A percentile compares a stretch with the other conserved stretches of the same genome.
Conservation (phyloP, 768 basidiomycete species). For the Boletus subparvulus region DNA sequence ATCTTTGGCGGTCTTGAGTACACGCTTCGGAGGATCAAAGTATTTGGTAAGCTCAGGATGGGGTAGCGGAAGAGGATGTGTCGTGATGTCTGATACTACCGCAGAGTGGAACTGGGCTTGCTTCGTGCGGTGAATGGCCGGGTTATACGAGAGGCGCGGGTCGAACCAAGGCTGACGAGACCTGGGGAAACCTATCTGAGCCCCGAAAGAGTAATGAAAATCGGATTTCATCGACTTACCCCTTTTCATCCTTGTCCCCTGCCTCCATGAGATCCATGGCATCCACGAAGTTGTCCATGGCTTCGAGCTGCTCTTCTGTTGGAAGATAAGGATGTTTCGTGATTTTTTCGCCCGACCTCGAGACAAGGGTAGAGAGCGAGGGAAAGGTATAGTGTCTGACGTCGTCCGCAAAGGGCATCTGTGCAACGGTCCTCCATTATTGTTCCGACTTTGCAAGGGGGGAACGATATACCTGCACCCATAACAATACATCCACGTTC, state of each 20-base stretch:
- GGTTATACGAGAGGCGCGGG: constrained; percentile 76
- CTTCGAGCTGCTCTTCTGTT: constrained; percentile 68
- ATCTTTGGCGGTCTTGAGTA: constrained; percentile 57
- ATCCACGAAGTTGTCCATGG: constrained; percentile 88
- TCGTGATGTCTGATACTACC: constrained; percentile 67
- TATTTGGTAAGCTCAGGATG: constrained; percentile 85
- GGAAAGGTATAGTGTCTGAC: constrained; percentile 85
- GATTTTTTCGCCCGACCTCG: constrained; percentile 71
- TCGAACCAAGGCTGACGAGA: constrained; percentile 74
- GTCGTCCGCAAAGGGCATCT: constrained; percentile 98
- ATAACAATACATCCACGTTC: constrained; percentile 76
- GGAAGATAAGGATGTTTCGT: constrained; percentile 81
- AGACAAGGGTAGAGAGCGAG: constrained; percentile 69
- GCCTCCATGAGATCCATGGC: constrained; percentile 82
- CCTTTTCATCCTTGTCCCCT: constrained; percentile 73
- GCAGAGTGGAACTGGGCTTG: constrained; percentile 92
- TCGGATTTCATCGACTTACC: constrained; percentile 43
- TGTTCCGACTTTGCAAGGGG: neutral
- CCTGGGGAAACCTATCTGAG: constrained; percentile 38
- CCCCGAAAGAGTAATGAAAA: neutral
- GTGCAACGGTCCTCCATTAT: neutral
- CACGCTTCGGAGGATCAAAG: constrained; percentile 71
- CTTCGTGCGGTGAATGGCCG: constrained; percentile 86
- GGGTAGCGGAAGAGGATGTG: constrained; percentile 77
- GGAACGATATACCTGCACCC: constrained; percentile 64